phyloP scores from a whole-genome alignment of 805 yeast species.

The Yarrowia divulgata region DNA sequence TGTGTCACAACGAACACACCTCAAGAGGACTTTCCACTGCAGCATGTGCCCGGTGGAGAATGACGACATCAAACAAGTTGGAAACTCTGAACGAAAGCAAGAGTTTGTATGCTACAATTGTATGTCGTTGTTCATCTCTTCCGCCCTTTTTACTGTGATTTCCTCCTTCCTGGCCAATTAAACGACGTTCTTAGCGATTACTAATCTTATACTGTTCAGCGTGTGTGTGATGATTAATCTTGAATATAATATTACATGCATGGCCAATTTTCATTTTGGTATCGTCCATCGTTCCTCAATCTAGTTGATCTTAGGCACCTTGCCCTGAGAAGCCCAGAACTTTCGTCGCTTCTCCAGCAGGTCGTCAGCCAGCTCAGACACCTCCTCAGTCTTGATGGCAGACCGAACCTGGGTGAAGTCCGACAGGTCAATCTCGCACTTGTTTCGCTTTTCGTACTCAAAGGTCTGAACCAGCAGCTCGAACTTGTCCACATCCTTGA shows the following conservation, averaged over 20 bases:
- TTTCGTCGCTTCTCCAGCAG: constrained; percentile 49
- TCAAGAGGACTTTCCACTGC: no score
- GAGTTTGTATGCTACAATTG: no score
- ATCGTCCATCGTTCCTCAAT: neutral
- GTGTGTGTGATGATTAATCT: no score
- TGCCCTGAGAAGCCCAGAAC: constrained; percentile 24
- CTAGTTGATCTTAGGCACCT: constrained; percentile 19
- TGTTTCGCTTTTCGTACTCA: constrained; percentile 74
- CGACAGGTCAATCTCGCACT: constrained; percentile 63
- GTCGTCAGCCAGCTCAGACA: constrained; percentile 71
- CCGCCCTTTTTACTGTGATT: no score
- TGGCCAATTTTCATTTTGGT: neutral
- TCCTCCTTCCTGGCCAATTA: neutral
- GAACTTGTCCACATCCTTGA: constrained; percentile 93
- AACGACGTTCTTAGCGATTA: neutral
- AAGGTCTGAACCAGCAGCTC: constrained; percentile 65
- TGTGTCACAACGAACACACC: no score
- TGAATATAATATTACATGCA: constrained; percentile 23
- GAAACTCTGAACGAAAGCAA: no score
- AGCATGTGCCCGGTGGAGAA: no score
- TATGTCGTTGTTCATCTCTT: no score
- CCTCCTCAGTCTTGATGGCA: constrained; percentile 73
- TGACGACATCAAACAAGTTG: no score
- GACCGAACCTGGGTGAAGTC: constrained; percentile 72
- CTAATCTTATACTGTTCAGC: neutral